Evolutionary conservation across 495 filamentous ascomycete species (phyloP), one percentile per base, ranked within the genome.

Genomic region (Usnea hakonensis): DNA sequence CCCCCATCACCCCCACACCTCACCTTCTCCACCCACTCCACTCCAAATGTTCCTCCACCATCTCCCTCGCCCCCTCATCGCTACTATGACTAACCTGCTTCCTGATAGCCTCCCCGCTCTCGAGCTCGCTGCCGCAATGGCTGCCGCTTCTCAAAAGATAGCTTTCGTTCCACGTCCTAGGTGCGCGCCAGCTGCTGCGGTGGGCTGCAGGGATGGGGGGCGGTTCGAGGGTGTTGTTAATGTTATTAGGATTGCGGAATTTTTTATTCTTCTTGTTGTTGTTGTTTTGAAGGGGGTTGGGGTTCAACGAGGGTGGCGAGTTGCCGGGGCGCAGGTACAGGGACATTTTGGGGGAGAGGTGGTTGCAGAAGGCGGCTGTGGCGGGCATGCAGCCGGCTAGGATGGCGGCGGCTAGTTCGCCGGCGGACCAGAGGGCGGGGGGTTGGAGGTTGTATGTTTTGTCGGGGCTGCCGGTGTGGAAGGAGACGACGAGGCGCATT

Each of bases 401-500:
- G 36, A 56, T 37, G 32, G 54, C 54, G 32, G 54, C 35, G 33
- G 54, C 54, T 30, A 56, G 32, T 33, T 56, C 54, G 54, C 30
- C 54, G 16, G 54, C 33, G 33, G 54, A 56, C 54, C 54, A 56
- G 54, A 56, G 54, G 33, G 54, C 54, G 10, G 54, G 54, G 17
- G 54, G 54, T 37, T 56, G 54, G n/a, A 56, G 54, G 54, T 56
- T 9, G 33, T 14, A 56, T 0, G 54, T 56, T 8, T 56, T 56
- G 54, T 56, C 54, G 16, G 54, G 54, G 33, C 5, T 37, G 11
- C 54, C 54, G 19, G 54, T 56, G 32, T 37, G 33, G 54, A 56
- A 35, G 36, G 33, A 36, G 54, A 56, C 54, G 36, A 56, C 54
- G 54, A 56, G n/a, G 33, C 54, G 54, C 54, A 56, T 56, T 14